Conservation (phyloP, 768 basidiomycete genomes). For the Vararia minispora region DNA sequence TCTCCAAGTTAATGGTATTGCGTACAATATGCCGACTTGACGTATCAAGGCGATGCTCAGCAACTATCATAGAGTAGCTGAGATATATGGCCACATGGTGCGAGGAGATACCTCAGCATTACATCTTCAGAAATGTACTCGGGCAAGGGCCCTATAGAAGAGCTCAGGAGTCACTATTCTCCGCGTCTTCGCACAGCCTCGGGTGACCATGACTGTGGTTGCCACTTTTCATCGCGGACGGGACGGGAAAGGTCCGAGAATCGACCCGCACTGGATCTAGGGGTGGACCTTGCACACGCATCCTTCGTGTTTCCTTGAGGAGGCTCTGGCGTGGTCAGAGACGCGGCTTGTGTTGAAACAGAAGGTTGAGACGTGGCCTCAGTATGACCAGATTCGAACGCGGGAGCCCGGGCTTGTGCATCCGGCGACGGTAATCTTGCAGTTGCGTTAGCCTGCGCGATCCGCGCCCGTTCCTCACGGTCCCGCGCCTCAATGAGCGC, state of each 20-base stretch:
- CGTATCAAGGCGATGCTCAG: too few species aligned
- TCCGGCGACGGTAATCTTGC: neutral
- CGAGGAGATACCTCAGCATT: too few species aligned
- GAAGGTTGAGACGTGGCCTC: neutral
- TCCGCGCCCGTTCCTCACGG: constrained; percentile 8
- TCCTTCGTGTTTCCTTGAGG: neutral
- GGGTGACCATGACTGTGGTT: constrained; percentile 11
- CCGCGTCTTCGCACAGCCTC: neutral
- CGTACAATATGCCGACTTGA: too few species aligned
- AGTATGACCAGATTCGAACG: too few species aligned
- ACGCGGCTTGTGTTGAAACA: neutral
- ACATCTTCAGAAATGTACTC: too few species aligned
- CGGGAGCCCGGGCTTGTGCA: neutral
- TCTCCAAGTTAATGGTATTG: too few species aligned
- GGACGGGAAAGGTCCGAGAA: neutral
- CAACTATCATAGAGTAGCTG: too few species aligned
- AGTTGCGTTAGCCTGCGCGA: too few species aligned
- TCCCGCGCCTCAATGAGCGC: constrained; percentile 10
- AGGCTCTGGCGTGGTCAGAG: neutral
- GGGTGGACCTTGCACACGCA: neutral
- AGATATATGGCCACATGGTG: too few species aligned
- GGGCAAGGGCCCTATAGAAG: too few species aligned
- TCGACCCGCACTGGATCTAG: neutral
- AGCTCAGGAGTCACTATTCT: too few species aligned
- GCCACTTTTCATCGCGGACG: constrained; percentile 10